Base-by-base conservation (phyloP, 176 grass and related monocot genomes). In the Raddia distichophylla region DNA sequence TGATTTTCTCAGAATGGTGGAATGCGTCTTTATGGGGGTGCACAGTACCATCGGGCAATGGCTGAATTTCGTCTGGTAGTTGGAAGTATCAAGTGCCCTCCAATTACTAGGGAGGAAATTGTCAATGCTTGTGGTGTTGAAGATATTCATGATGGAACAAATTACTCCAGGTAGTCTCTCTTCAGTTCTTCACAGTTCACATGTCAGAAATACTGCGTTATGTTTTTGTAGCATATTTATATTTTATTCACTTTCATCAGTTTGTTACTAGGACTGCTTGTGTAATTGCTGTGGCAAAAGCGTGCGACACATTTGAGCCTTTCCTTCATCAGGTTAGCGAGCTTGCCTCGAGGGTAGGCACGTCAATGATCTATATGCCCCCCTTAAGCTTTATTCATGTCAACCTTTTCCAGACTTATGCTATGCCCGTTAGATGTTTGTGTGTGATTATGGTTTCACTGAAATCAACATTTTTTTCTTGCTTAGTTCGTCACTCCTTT, bases 81-180 rank as follows among this genome's bases (percentile, higher is more conserved):
- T 90, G 88, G 92, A 85, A 91, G 85, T 86, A 89, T 92, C 45
- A 97, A 91, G 72, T 97, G 92, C 53, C 90, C 92, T 87, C 90
- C 92, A 71, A 94, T 97, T 69, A 94, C 85, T 67, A 98, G 90
- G 86, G 95, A 94, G 86, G 95, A 98, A 92, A 93, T 98, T 83
- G 90, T 98, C 80, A 98, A 98, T 87, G 95, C 95, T 71, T 98
- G 78, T 91, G 95, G 95, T n/a, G 92, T 98, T 87, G 95, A 98
- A 91, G 95, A 98, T 87, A 92, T 98, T 89, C 95, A 98, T 86
- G 95, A 98, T 64, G 95, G 95, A 19, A 94, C 95, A 40, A 98
- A 98, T 69, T 98, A 94, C 77, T 98, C 95, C 17, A 94, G 92
- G 95, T 98, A 69, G 13, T 89, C 69, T 77, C 15, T 67, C 77